phyloP scores from a whole-genome alignment of 495 filamentous ascomycete species.

The Aspergillus diversus region DNA sequence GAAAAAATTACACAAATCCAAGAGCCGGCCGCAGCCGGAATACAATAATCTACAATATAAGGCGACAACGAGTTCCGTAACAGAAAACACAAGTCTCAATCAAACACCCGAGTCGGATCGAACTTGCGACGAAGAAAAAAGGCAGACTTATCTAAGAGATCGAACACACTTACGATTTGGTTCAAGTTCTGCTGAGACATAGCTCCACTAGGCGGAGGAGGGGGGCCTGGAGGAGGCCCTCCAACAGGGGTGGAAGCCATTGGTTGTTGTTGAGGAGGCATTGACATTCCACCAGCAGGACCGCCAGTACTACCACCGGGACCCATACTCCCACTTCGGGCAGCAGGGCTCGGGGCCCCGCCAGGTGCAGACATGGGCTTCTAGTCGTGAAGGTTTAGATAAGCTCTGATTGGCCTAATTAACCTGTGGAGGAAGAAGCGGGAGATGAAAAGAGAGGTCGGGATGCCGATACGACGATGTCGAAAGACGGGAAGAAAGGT shows the following conservation, averaged over 20 bases:
- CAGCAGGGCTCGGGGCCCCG: constrained; percentile 51
- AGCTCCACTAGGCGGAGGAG: constrained; percentile 46
- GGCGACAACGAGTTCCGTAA: too few relatives aligned
- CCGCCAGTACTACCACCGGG: constrained; percentile 43
- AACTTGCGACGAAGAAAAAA: background rate
- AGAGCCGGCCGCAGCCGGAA: too few relatives aligned
- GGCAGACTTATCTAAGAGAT: background rate
- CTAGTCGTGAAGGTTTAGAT: constrained; percentile 1
- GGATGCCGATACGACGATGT: constrained; percentile 11
- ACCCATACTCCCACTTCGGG: constrained; percentile 58
- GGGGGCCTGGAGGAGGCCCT: constrained; percentile 43
- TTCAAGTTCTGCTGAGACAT: constrained; percentile 89
- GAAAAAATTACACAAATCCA: too few relatives aligned
- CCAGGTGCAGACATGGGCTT: constrained; percentile 50
- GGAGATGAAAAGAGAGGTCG: background rate
- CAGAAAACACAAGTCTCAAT: background rate
- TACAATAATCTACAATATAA: too few relatives aligned
- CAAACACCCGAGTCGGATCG: background rate
- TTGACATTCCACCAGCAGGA: constrained; percentile 52
- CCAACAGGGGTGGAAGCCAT: constrained; percentile 43
- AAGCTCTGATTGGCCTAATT: constrained; percentile 6
- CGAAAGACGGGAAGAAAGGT: constrained; percentile 2
- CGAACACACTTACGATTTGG: constrained; percentile 75
- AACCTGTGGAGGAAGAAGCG: background rate
- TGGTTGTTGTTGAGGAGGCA: constrained; percentile 53